phyloP scores from a whole-genome alignment of 371 early-diverging fungal genomes.

The Saksenaea oblongispora region DNA sequence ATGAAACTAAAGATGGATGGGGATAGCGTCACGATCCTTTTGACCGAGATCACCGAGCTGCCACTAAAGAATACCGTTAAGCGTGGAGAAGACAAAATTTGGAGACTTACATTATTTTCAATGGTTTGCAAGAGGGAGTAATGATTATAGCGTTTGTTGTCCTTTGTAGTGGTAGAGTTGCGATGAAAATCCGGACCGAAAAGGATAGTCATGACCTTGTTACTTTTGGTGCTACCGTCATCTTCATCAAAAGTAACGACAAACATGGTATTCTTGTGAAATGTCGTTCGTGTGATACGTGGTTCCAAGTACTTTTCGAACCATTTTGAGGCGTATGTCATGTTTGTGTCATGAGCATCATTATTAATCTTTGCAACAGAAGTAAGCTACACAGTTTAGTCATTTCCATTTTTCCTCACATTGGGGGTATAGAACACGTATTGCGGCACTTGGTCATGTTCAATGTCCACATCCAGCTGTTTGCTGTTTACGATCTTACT shows the following conservation, averaged over 20 bases:
- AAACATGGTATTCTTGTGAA: conserved; percentile 56
- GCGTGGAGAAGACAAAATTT: neutral
- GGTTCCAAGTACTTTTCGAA: conserved; percentile 54
- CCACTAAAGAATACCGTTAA: conserved; percentile 3
- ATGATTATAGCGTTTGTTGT: conserved; percentile 58
- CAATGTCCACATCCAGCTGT: conserved; percentile 52
- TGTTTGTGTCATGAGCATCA: conserved; percentile 60
- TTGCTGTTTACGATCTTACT: conserved; percentile 54
- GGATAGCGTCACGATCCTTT: conserved; percentile 10
- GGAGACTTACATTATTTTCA: conserved; percentile 43
- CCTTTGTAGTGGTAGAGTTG: conserved; percentile 28
- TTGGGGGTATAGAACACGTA: conserved; percentile 59
- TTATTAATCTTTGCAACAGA: conserved; percentile 37
- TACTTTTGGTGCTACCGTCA: conserved; percentile 37
- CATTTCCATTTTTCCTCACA: conserved; percentile 19
- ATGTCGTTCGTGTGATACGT: conserved; percentile 47
- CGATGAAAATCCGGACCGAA: conserved; percentile 54
- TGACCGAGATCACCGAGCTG: conserved; percentile 16
- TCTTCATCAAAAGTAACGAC: conserved; percentile 58
- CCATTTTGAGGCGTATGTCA: conserved; percentile 57
- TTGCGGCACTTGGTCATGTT: conserved; percentile 49
- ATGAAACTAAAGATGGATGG: neutral
- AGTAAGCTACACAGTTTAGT: neutral
- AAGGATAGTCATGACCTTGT: conserved; percentile 50
- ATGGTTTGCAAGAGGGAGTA: conserved; percentile 64